Evolutionary conservation across 805 yeast species (phyloP).

Genomic region (Ogataea naganishii): DNA sequence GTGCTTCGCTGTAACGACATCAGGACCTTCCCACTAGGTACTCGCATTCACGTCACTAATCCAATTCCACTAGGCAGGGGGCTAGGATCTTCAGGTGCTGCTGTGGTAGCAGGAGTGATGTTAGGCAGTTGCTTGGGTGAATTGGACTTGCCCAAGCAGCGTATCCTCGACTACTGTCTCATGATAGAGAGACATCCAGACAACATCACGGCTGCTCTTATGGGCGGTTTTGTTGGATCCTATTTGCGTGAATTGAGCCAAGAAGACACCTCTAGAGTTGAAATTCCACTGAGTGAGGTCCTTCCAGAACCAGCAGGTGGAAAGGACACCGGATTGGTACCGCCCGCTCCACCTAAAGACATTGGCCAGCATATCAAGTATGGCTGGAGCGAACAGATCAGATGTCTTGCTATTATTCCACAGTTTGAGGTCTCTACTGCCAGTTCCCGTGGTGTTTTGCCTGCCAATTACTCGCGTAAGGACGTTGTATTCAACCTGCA

Average conservation of each 20-base stretch:
- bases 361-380: constrained; percentile 88
- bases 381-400: constrained; percentile 71
- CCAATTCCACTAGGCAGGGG: constrained; percentile 98
- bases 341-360: constrained; percentile 75
- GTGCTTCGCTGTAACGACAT: constrained; percentile 79
- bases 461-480: constrained; percentile 62
- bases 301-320: constrained; percentile 74
- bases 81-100: constrained; percentile 95
- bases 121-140: constrained; percentile 81
- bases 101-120: constrained; percentile 94
- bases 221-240: constrained; percentile 98
- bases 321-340: constrained; percentile 55
- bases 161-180: constrained; percentile 89
- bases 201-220: constrained; percentile 97
- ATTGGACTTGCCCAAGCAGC: constrained; percentile 60
- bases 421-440: constrained; percentile 93
- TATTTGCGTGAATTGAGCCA: constrained; percentile 74
- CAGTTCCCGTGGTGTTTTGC: constrained; percentile 82
- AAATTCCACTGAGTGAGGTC: constrained; percentile 78
- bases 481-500: constrained; percentile 92
- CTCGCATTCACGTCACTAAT: constrained; percentile 70
- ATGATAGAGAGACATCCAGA: constrained; percentile 99
- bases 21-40: constrained; percentile 73
- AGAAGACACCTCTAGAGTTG: constrained; percentile 64
- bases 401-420: constrained; percentile 88